Conservation (phyloP, 257 asterid species). For the Capsicum chinense region DNA sequence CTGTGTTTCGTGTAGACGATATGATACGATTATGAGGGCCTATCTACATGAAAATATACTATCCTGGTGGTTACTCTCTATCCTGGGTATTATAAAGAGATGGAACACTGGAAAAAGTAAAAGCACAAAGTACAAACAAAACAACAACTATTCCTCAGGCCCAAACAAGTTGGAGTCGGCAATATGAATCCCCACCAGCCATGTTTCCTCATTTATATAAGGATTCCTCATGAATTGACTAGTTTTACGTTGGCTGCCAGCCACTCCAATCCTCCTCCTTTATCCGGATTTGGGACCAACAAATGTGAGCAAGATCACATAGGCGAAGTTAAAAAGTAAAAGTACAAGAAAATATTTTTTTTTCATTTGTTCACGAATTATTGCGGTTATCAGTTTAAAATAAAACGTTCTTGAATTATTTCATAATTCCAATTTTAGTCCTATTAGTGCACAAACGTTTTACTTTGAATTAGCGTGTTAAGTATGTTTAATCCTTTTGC, state of each 20-base stretch:
- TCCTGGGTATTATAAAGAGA: neutral
- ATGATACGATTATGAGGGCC: neutral
- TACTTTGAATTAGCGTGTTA: slow-evolving; percentile 20
- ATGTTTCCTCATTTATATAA: slow-evolving; percentile 14
- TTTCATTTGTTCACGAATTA: too few species aligned
- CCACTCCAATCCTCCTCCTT: neutral
- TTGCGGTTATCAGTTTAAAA: too few species aligned
- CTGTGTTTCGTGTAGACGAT: neutral
- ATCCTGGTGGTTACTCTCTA: neutral
- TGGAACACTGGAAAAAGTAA: slow-evolving; percentile 10
- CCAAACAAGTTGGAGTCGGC: neutral
- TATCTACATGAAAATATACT: neutral
- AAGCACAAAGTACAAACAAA: slow-evolving; percentile 10
- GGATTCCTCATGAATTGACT: neutral
- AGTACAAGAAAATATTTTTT: neutral
- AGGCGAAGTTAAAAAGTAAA: neutral
- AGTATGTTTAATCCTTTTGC: slow-evolving; percentile 10
- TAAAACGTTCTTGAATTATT: neutral
- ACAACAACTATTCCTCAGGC: neutral
- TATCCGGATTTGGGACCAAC: neutral
- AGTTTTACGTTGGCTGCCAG: slow-evolving; percentile 5
- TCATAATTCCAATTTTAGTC: neutral
- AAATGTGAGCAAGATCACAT: slow-evolving; percentile 1
- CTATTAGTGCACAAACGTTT: neutral
- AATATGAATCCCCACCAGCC: neutral